These are phyloP conservation scores for Alternaria sp. DNA, from an alignment of 2,329 filamentous ascomycete species.

Conservation along the genomic window DNA sequence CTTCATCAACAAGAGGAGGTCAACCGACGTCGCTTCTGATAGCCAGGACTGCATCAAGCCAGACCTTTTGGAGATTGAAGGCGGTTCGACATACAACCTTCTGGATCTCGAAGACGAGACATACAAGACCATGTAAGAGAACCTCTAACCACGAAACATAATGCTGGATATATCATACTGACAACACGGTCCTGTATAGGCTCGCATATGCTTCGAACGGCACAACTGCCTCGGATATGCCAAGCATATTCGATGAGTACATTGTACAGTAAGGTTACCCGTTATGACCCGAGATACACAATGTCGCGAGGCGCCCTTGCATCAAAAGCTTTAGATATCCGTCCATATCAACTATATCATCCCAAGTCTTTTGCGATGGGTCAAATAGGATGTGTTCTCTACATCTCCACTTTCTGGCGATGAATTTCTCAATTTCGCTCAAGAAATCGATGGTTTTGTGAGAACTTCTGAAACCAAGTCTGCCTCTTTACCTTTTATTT, in stretches of 20 bases:
- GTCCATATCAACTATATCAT: too few relatives aligned
- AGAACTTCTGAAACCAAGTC: fast-evolving
- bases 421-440: fast-evolving
- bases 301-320: fast-evolving
- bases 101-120: background rate
- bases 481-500: too few relatives aligned
- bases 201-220: background rate
- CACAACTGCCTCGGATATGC: background rate
- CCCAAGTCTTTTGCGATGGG: fast-evolving
- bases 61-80: background rate
- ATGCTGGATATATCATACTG: fast-evolving
- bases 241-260: too few relatives aligned
- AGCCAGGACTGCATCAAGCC: background rate
- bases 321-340: fast-evolving
- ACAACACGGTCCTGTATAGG: fast-evolving
- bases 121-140: background rate
- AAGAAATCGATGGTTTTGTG: too few relatives aligned
- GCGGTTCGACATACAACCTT: background rate
- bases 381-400: too few relatives aligned
- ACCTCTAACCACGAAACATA: fast-evolving
- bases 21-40: background rate
- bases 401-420: fast-evolving
- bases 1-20: background rate
- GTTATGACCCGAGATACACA: too few relatives aligned
- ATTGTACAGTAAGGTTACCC: too few relatives aligned